Base-by-base conservation (phyloP, 1,284 basidiomycete genomes). In the Fomitiporia mediterranea region DNA sequence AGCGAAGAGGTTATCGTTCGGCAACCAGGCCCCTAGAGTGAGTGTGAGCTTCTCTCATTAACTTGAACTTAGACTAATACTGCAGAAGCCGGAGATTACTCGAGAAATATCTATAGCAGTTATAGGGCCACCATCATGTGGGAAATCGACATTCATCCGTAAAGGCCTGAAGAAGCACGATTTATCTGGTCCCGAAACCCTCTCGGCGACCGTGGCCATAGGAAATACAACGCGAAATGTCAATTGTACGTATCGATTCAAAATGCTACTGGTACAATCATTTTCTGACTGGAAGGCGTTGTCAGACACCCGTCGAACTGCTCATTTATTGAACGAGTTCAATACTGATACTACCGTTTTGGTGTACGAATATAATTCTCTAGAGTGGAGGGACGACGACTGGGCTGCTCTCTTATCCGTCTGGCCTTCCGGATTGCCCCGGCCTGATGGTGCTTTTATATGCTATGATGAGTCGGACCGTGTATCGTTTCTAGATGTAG, bases 381-480 rank as follows among this genome's bases (percentile, higher is more conserved):
- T 13, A 52, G 65, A 15, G 64, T 73, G 42, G 64, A 68, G 52
- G 46, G 61, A 21, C 60, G 55, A 42, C 63, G 51, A 39, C 48
- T 43, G 53, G 47, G 56, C 58, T 38, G 60, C 59, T 50, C 48
- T 61, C n/a, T 51, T 62, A 40, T 48, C 63, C 2, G 61, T 65
- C 42, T 74, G 71, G 70, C 67, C 74, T 28, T 73, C 78, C 46
- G 75, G 73, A 6, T 75, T 80, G 13, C 81, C 83, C 21, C 69
- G 70, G n/a, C 73, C 88, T 53, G 81, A 89, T 64, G 89, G 83
- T 5, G 75, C 84, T 21, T 75, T 90, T 40, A 75, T 91, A 43
- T 91, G 89, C 63, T 91, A 89, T 68, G 86, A 91, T 68, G 77
- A 81, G 13, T 80, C 82, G 0, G 73, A 80, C 60, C 67, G 68